Evolutionary conservation across 1,284 basidiomycete genomes (phyloP).

Genomic region (Fomes fomentarius): DNA sequence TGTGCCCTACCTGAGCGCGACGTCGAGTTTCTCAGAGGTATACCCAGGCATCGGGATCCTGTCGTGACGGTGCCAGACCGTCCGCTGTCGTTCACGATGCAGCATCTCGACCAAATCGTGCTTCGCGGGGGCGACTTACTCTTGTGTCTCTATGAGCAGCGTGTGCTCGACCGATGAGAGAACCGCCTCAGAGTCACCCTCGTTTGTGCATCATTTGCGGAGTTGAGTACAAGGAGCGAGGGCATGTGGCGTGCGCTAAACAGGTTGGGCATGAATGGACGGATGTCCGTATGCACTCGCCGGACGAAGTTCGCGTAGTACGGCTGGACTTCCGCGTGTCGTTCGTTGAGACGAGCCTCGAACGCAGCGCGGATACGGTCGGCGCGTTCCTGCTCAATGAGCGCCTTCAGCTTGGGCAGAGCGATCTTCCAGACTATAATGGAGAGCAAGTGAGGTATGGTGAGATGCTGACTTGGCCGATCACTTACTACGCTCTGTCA

Average conservation of each 20-base stretch:
- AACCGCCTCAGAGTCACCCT: background rate
- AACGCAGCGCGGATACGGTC: too few species aligned
- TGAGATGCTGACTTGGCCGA: too few species aligned
- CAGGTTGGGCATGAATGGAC: background rate
- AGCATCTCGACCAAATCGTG: conserved; percentile 2
- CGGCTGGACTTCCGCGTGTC: background rate
- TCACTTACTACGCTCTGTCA: conserved; percentile 5
- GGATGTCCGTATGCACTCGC: background rate
- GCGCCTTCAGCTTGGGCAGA: background rate
- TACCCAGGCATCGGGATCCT: background rate
- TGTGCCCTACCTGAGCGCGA: background rate
- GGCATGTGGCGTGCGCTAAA: background rate
- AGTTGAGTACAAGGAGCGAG: background rate
- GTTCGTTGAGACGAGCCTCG: background rate
- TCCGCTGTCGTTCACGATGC: background rate
- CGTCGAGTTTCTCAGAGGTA: background rate
- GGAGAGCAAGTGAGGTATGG: too few species aligned
- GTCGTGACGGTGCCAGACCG: too few species aligned
- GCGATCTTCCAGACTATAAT: conserved; percentile 1
- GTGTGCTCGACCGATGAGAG: background rate
- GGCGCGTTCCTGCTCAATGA: too few species aligned
- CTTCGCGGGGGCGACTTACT: background rate
- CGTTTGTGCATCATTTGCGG: background rate
- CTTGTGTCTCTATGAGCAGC: background rate
- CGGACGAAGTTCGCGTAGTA: background rate